Evolutionary conservation across 164 flowering plant species (phyloP).

Genomic region (Buxus sempervirens): DNA sequence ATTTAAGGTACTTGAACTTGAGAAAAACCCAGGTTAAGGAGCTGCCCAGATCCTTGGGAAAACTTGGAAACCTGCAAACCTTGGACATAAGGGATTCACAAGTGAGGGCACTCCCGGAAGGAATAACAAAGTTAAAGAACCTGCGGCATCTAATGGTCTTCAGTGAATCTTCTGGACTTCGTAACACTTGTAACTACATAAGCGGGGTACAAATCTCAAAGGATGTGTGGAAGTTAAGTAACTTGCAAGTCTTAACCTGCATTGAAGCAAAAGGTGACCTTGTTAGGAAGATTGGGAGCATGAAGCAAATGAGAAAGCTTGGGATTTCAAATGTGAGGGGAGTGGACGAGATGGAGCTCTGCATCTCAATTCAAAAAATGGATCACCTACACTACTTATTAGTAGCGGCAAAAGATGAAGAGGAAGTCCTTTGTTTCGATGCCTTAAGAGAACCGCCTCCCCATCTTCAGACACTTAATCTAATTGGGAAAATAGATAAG

Average conservation of each 20-base stretch:
- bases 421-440: neutral
- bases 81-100: slow-evolving; percentile 12
- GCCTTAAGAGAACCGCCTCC: neutral
- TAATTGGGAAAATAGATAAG: neutral
- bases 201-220: neutral
- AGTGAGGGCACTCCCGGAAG: slow-evolving; percentile 8
- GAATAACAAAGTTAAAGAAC: slow-evolving; percentile 5
- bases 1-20: slow-evolving; percentile 20
- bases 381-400: neutral
- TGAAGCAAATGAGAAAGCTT: slow-evolving; percentile 1
- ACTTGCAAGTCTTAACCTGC: slow-evolving; percentile 7
- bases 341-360: neutral
- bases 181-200: neutral
- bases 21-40: slow-evolving; percentile 9
- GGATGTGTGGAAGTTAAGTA: neutral
- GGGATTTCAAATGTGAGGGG: slow-evolving; percentile 4
- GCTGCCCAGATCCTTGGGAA: slow-evolving; percentile 19
- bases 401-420: neutral
- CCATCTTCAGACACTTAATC: neutral
- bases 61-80: slow-evolving; percentile 17
- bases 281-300: neutral
- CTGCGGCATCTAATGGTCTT: slow-evolving; percentile 3
- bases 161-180: neutral
- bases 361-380: neutral
- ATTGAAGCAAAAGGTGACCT: neutral